Evolutionary conservation across 148 eudicot genomes (phyloP).

Genomic region (Arctostaphylos glauca): DNA sequence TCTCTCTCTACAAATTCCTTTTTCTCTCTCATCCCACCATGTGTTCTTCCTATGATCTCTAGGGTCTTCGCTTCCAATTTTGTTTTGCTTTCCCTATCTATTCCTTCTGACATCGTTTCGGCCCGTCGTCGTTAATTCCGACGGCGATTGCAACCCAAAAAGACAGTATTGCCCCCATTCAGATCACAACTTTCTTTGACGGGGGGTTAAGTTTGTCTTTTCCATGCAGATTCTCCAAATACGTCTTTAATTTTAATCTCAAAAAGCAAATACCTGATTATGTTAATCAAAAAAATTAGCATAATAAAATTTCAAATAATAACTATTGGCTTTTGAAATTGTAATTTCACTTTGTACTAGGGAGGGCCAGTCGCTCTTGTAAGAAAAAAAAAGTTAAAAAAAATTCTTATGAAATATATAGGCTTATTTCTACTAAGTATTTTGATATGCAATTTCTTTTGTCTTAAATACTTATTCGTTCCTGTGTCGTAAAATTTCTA

Average conservation of each 20-base stretch:
- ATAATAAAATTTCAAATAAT: too few species aligned
- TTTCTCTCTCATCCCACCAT: constrained; percentile 16
- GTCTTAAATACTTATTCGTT: too few species aligned
- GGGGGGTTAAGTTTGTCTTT: neutral
- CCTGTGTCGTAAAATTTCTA: too few species aligned
- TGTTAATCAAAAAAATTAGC: neutral
- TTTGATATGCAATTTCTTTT: too few species aligned
- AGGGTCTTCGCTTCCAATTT: neutral
- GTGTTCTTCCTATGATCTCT: neutral
- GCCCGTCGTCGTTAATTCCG: constrained; percentile 1
- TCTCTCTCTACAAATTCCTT: neutral
- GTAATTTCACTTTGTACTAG: too few species aligned
- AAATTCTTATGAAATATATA: too few species aligned
- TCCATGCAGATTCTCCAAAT: neutral
- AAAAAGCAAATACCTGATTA: neutral
- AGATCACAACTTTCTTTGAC: too few species aligned
- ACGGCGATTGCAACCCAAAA: neutral
- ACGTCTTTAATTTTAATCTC: neutral
- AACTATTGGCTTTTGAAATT: too few species aligned
- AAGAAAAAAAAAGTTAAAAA: too few species aligned
- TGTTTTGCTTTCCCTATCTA: neutral
- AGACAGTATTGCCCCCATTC: neutral
- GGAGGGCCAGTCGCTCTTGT: too few species aligned
- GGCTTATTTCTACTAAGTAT: too few species aligned
- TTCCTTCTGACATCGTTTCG: neutral